phyloP scores from a whole-genome alignment of 108 stramenopile genomes.

The Aurantiochytrium sp. region DNA sequence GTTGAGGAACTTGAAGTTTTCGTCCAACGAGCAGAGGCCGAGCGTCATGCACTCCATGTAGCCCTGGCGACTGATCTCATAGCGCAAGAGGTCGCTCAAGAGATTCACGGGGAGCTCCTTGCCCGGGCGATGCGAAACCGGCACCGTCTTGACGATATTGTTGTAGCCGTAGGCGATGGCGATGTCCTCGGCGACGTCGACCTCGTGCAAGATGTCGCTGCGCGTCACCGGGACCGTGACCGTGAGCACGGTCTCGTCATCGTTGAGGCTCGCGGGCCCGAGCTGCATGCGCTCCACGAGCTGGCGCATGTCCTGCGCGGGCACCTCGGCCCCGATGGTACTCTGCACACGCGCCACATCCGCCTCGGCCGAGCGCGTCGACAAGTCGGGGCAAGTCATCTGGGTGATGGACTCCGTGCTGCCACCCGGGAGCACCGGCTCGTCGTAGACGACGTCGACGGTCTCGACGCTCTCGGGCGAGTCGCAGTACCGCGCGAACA shows the following conservation, averaged over 20 bases:
- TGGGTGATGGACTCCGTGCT: background rate
- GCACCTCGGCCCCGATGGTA: constrained; percentile 77
- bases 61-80: constrained; percentile 89
- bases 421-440: constrained; percentile 37
- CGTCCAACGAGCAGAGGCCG: constrained; percentile 79
- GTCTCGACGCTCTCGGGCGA: constrained; percentile 82
- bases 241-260: constrained; percentile 63
- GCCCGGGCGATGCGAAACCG: constrained; percentile 74
- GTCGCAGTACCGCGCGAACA: constrained; percentile 90
- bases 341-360: constrained; percentile 77
- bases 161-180: constrained; percentile 99
- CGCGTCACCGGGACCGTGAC: constrained; percentile 96
- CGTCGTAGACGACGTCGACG: constrained; percentile 82
- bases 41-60: constrained; percentile 85
- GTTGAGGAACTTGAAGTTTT: constrained; percentile 81
- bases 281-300: constrained; percentile 93
- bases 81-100: constrained; percentile 85
- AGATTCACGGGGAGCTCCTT: constrained; percentile 78
- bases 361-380: constrained; percentile 33
- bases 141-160: constrained; percentile 81
- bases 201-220: constrained; percentile 89
- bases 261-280: constrained; percentile 73
- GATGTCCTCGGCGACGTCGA: constrained; percentile 97
- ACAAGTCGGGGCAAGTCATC: constrained; percentile 30
- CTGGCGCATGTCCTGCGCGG: constrained; percentile 66